Evolutionary conservation across 768 basidiomycete genomes (phyloP), one percentile per base, ranked within the genome.

Genomic region (Boletus sp.): DNA sequence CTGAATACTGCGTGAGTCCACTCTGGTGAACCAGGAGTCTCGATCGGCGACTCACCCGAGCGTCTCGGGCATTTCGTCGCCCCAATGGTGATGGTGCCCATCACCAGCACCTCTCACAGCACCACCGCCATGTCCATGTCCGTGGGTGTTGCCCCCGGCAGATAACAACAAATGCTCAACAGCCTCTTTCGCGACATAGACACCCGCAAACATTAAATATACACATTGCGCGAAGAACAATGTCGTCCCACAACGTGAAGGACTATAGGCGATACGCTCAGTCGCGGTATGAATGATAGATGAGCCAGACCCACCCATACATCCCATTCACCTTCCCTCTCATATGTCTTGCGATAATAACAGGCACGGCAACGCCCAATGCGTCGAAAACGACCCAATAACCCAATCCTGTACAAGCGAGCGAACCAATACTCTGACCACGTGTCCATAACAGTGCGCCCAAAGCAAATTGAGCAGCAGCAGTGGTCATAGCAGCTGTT

Each of bases 361-460:
- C 60, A 35, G 69, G 41, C 73, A 77, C 24, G 88, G 70, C 18
- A 70, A 96, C 81, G 0, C 95, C 95, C 59, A 94, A 77, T 4
- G 94, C 83, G 69, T 98, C 96, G 67, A 98, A 99, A 2, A 98
- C 94, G 24, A 96, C 85, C 86, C 96, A 90, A 68, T 99, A 99
- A 0, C 96, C 97, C 17, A 99, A 72, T 0, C 94, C 97, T 1
- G 96, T 96, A 54, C 89, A 86, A 8, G 89, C 80, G 30, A 98
- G 75, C 47, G 92, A 94, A 17, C 94, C 94, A 20, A 85, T 83
- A 58, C 87, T 85, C 72, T 99, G 97, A 2, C 94, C 95, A 24
- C 79, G 79, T 0, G 94, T 87, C 97, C 97, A 99, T 9, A 98
- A 59, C 65, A 80, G 83, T 3, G 84, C 85, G 0, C 90, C 90